phyloP scores from a whole-genome alignment of 2,329 filamentous ascomycete genomes.

The Neofusicoccum ribis region DNA sequence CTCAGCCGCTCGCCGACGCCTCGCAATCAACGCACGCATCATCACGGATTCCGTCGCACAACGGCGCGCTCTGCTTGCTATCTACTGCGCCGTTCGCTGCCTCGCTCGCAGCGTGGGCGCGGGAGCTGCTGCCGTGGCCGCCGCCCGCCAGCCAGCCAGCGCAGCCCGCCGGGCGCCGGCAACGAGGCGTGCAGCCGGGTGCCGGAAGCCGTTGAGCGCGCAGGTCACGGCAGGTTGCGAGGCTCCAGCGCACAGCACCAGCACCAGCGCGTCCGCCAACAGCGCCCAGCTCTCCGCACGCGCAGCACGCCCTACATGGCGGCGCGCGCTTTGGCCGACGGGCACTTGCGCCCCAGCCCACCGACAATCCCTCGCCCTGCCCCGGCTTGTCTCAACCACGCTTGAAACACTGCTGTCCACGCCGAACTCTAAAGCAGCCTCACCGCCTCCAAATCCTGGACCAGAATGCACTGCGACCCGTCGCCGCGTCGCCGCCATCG shows the following conservation, averaged over 20 bases:
- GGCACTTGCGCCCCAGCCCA: not conserved
- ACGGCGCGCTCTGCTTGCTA: slow-evolving; percentile 1
- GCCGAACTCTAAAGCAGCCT: slow-evolving; percentile 11
- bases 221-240: not conserved
- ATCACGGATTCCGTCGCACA: slow-evolving; percentile 7
- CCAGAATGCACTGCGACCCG: not conserved
- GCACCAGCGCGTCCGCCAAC: too few relatives aligned
- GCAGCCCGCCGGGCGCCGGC: not conserved
- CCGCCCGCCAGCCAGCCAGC: not conserved
- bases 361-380: slow-evolving; percentile 8
- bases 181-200: not conserved
- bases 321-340: not conserved
- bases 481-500: not conserved
- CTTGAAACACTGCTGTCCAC: not conserved
- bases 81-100: not conserved
- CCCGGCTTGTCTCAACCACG: slow-evolving; percentile 10
- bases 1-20: slow-evolving; percentile 17
- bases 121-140: not conserved
- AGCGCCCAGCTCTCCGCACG: slow-evolving; percentile 7
- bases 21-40: slow-evolving; percentile 17
- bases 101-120: not conserved
- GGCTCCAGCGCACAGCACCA: not conserved
- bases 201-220: not conserved
- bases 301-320: not conserved
- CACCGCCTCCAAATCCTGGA: not conserved